Percentiles rank a stretch among this genome's conserved stretches.
Conservation (phyloP, 225 moss, liverwort and hornwort genomes). For the Bryum argenteum region DNA sequence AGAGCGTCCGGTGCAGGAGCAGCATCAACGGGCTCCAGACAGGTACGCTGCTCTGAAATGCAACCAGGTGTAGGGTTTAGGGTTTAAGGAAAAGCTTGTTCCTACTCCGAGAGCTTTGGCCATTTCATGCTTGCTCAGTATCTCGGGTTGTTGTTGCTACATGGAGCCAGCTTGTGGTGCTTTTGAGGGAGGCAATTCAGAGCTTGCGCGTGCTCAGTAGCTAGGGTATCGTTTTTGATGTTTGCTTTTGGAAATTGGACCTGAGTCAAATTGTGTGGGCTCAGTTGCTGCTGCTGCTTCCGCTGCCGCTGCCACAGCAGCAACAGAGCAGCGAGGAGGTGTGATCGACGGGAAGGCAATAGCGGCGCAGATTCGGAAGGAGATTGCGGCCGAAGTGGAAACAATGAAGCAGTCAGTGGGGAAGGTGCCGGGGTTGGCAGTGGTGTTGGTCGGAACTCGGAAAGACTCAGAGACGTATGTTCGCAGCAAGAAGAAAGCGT, state of each 20-base stretch:
- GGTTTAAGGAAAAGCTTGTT: slow-evolving; percentile 25
- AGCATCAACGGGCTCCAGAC: slow-evolving; percentile 29
- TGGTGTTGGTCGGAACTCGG: slow-evolving; percentile 80
- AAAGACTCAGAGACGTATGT: slow-evolving; percentile 93
- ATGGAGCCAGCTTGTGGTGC: neutral
- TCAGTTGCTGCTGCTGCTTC: slow-evolving; percentile 32
- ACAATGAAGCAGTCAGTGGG: slow-evolving; percentile 61
- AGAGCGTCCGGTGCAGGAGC: slow-evolving; percentile 40
- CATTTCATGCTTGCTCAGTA: neutral
- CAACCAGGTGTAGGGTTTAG: slow-evolving; percentile 27
- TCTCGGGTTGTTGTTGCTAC: neutral
- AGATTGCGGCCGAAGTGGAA: slow-evolving; percentile 70
- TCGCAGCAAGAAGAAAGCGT: slow-evolving; percentile 88
- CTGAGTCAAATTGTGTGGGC: neutral
- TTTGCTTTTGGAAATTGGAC: too few species aligned
- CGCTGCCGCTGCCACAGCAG: slow-evolving; percentile 20
- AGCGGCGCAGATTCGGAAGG: slow-evolving; percentile 65
- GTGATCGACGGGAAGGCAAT: slow-evolving; percentile 84
- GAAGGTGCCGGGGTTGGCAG: slow-evolving; percentile 79
- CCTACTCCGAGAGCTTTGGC: neutral
- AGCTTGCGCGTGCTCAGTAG: neutral
- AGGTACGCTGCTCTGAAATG: slow-evolving; percentile 27
- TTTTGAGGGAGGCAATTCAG: neutral
- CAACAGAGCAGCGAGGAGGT: slow-evolving; percentile 53
- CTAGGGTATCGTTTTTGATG: too few species aligned